Evolutionary conservation across 495 filamentous ascomycete genomes (phyloP), one percentile per base, ranked within the genome.

Genomic region (Bombardia bombarda): DNA sequence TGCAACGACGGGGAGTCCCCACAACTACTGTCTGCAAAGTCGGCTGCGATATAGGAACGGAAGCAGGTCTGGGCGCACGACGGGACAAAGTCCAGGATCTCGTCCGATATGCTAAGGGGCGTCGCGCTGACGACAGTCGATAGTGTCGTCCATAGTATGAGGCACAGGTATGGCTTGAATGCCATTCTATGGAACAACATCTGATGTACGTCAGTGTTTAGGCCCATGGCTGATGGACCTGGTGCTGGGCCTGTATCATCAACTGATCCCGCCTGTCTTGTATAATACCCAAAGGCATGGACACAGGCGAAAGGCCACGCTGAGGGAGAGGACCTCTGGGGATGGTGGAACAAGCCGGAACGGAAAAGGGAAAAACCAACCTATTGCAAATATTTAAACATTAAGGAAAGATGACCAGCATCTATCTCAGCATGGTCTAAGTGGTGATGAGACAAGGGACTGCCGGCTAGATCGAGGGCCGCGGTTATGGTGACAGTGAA

Each of bases 31-130:
- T 51, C 51, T 32, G 69, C 67, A 51, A 80, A 86, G 57, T 83
- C 75, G 42, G 68, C 54, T 19, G 59, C 47, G 52, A 87, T 68
- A 58, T 84, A 87, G 22, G 72, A 73, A 41, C 65, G 50, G 43
- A 87, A 65, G 52, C 85, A 89, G 10, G 52, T 42, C 52, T 69
- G 67, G 23, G 82, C 83, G 57, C 84, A 89, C 3, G 61, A 36
- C n/a, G 83, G 84, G 32, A 87, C 66, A 36, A 72, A 64, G 35
- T 57, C 60, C 36, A 62, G 49, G 31, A 75, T 61, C 36, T 72
- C 69, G 42, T 44, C 32, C 13, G 67, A 60, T 30, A 75, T 62
- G 42, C 55, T 58, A 26, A 61, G 33, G 7, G 36, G n/a, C 38
- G 52, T 49, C 13, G 50, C 48, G 46, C 45, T 36, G 34, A 54